These are phyloP conservation scores for Starmerella cellae DNA, from an alignment of 805 yeast species.

Conservation along the genomic window DNA sequence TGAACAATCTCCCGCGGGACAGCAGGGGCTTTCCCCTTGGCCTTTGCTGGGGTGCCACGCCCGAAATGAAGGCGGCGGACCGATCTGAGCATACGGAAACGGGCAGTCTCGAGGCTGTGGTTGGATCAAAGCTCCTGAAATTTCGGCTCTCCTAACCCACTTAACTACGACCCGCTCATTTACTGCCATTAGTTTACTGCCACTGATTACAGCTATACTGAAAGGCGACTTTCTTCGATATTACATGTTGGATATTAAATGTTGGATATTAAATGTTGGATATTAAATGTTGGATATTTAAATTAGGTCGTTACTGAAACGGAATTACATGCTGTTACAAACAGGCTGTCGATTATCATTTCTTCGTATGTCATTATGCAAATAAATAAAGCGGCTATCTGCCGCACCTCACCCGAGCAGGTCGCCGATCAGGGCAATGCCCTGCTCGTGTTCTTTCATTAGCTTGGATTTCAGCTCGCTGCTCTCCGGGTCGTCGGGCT, in stretches of 20 bases:
- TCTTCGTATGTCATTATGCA: too few species aligned
- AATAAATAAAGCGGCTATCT: not conserved
- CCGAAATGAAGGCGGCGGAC: slow-evolving; percentile 5
- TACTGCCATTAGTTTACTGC: too few species aligned
- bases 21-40: not conserved
- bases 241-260: too few species aligned
- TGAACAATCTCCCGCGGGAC: slow-evolving; percentile 5
- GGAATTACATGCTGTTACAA: not conserved
- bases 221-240: too few species aligned
- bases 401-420: slow-evolving; percentile 8
- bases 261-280: too few species aligned
- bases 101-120: too few species aligned
- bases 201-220: too few species aligned
- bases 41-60: not conserved
- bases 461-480: not conserved
- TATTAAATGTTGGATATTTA: too few species aligned
- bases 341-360: too few species aligned
- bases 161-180: too few species aligned
- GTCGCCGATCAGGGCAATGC: slow-evolving; percentile 6
- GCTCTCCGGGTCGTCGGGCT: not conserved
- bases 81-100: slow-evolving; percentile 4
- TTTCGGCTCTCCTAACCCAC: too few species aligned
- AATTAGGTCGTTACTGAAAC: not conserved
- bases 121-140: too few species aligned
- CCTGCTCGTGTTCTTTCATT: slow-evolving; percentile 10